Conservation (phyloP, 345 rosid genomes). For the Rhizophora apiculata region DNA sequence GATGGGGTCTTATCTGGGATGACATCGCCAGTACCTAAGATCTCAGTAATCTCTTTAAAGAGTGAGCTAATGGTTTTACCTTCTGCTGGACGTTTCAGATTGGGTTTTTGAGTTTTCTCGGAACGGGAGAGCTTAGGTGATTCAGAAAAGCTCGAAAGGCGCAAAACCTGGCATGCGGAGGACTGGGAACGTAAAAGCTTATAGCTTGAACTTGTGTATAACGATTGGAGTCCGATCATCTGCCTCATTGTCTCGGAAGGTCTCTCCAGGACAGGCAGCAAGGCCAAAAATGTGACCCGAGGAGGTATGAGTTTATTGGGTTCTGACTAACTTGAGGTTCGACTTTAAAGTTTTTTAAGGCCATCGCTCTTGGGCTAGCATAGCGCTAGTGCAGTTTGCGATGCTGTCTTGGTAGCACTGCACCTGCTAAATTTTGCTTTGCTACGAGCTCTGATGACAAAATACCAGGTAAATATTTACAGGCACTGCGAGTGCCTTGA, state of each 20-base stretch:
- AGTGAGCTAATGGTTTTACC: slow-evolving; percentile 34
- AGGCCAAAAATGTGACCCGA: too few species aligned
- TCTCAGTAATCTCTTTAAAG: slow-evolving; percentile 53
- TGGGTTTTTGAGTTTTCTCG: slow-evolving; percentile 11
- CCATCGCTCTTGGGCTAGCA: too few species aligned
- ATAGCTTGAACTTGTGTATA: slow-evolving; percentile 15
- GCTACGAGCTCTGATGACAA: too few species aligned
- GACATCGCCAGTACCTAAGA: slow-evolving; percentile 43
- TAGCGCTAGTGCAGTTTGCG: too few species aligned
- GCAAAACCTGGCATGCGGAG: slow-evolving; percentile 13
- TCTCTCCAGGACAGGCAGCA: too few species aligned
- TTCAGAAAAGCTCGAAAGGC: slow-evolving; percentile 38
- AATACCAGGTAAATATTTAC: too few species aligned
- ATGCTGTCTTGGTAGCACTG: too few species aligned
- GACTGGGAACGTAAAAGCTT: slow-evolving; percentile 10
- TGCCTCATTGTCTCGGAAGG: slow-evolving; percentile 15
- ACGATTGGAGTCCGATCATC: slow-evolving; percentile 19
- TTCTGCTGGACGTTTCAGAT: slow-evolving; percentile 36
- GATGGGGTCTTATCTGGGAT: slow-evolving; percentile 24
- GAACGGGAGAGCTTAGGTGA: slow-evolving; percentile 32
- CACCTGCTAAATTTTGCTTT: too few species aligned
- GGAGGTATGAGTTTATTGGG: not conserved
- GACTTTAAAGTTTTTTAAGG: too few species aligned
- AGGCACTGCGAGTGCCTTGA: too few species aligned
- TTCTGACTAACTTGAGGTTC: not conserved